Evolutionary conservation across 2,329 filamentous ascomycete genomes (phyloP), one percentile per base, ranked within the genome.

Genomic region (Penicillium aurantiogriseum): DNA sequence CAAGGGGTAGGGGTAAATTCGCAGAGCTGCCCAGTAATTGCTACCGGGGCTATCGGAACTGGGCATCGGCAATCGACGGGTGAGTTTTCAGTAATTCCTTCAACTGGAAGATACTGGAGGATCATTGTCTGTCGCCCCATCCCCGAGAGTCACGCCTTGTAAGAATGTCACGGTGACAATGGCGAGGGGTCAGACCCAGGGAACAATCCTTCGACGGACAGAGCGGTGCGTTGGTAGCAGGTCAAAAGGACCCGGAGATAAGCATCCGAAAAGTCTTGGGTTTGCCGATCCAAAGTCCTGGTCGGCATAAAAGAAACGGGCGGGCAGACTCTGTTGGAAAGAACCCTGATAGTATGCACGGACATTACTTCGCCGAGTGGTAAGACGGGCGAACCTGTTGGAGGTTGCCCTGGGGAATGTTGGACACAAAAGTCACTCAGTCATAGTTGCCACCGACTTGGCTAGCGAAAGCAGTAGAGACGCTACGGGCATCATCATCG

Each of bases 401-500:
- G 54, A 64, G 63, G 60, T 47, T 39, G 52, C 56, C 62, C 51
- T 58, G 51, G 40, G 43, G 55, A 56, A 54, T 53, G 49, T 40
- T 48, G 48, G 42, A 49, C 19, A 47, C 45, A 27, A 48, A 29
- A 21, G n/a, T 60, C 51, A 59, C 64, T 85, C 82, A 85, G 72
- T 86, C 84, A 68, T 85, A 85, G 66, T 79, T 82, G 42, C 82
- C 82, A 55, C 91, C 92, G 65, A 97, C 87, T 76, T 97, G 94
- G 79, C 92, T 97, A 60, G 93, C 92, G 78, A 97, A 99, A 48
- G 92, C 92, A 51, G 94, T 97, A 71, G 91, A 96, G 69, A 97
- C 86, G 76, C 93, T 97, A 77, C 94, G 91, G 69, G 94, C 91
- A 72, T 67, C 65, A 38, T 97, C 94, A 65, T 99, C 94, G 66